A percentile compares a stretch with the other conserved stretches of the same genome.
Evolutionary conservation across 148 eudicot species (phyloP).

Genomic region (Chenopodium album): DNA sequence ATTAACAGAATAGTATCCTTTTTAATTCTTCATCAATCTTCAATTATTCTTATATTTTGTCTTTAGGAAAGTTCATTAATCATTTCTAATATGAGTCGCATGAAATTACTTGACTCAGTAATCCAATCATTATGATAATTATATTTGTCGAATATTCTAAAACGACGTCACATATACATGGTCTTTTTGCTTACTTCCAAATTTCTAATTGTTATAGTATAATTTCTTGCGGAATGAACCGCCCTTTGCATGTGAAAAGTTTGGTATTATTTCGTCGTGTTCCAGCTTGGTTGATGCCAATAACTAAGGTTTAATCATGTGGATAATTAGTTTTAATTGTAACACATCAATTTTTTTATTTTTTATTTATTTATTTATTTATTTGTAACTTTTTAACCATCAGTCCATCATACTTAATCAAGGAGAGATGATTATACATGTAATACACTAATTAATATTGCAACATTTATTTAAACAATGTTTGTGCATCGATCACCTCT

Average conservation of each 20-base stretch:
- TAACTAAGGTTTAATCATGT: not conserved
- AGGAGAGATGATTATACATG: too few species aligned
- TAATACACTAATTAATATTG: too few species aligned
- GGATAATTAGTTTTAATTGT: not conserved
- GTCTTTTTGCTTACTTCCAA: not conserved
- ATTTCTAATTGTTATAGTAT: not conserved
- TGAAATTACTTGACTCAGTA: not conserved
- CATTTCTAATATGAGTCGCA: not conserved
- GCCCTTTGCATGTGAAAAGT: constrained; percentile 11
- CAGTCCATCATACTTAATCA: not conserved
- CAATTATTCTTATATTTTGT: not conserved
- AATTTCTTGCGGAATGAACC: not conserved
- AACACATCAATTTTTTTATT: too few species aligned
- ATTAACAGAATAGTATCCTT: not conserved
- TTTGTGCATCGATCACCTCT: not conserved
- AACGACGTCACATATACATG: not conserved
- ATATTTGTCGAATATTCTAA: not conserved
- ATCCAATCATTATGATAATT: not conserved
- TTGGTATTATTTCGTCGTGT: constrained; percentile 3
- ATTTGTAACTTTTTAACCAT: not conserved
- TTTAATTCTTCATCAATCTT: not conserved
- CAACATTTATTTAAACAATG: not conserved
- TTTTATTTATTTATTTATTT: not conserved
- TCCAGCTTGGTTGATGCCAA: constrained; percentile 9
- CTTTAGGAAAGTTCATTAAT: not conserved